Evolutionary conservation across 2,329 filamentous ascomycete genomes (phyloP).

Genomic region (Chaetomium sp.): DNA sequence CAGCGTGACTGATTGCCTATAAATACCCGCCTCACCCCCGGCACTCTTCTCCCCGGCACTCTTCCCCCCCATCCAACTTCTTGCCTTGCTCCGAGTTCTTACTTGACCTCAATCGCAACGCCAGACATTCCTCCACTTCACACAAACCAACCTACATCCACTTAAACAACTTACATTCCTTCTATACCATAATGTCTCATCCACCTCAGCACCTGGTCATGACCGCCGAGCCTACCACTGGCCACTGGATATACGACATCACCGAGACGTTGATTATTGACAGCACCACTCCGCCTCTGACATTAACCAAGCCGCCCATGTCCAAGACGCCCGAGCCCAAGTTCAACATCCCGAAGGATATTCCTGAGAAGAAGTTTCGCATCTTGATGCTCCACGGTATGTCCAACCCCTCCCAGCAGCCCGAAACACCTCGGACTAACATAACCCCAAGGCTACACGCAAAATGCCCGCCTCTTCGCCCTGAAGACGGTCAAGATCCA

Average conservation of each 20-base stretch:
- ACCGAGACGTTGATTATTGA: too few species aligned
- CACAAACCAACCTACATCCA: not conserved
- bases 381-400: conserved; percentile 77
- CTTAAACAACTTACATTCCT: not conserved
- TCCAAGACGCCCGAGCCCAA: too few species aligned
- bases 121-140: not conserved
- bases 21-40: not conserved
- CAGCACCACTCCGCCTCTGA: too few species aligned
- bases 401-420: not conserved
- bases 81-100: not conserved
- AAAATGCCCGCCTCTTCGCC: conserved; percentile 82
- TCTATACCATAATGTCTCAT: not conserved
- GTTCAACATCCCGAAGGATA: not conserved
- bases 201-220: too few species aligned
- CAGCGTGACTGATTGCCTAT: not conserved
- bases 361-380: conserved; percentile 52
- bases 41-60: not conserved
- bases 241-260: too few species aligned
- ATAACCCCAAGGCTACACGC: conserved; percentile 71
- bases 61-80: not conserved
- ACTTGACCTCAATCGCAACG: not conserved
- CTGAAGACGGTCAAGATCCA: conserved; percentile 85
- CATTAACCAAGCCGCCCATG: too few species aligned
- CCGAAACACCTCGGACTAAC: not conserved
- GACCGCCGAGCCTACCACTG: too few species aligned